Evolutionary conservation across 1,284 basidiomycete genomes (phyloP), one percentile per base, ranked within the genome.

Genomic region (Coniferiporia sulphurascens): DNA sequence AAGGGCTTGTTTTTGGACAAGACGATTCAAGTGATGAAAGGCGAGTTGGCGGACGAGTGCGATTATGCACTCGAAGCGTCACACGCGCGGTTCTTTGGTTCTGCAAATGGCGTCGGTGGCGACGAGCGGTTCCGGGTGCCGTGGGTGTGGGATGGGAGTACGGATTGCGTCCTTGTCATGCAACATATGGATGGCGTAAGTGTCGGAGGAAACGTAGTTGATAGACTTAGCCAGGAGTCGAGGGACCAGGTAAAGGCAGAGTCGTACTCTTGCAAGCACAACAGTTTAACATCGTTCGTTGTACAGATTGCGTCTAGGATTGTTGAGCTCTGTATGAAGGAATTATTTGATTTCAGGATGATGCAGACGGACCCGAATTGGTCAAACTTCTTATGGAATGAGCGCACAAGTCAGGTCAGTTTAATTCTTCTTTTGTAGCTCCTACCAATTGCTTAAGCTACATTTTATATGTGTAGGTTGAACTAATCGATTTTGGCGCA

Each of bases 301-400:
- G 9, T 3, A 41, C 15, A 96, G 91, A 96, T 99, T 67, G 93
- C 94, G 1, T 76, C 81, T 1, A 80, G 86, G 54, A 83, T 98
- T 55, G 79, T 98, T 53, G 87, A 93, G 54, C 81, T 99, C 2
- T 97, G 94, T 68, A 76, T 99, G 45, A 85, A 83, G 59, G 96
- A 99, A 71, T 82, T 98, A 12, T 97, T 98, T 73, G 79, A 87
- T 60, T 97, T 95, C 76, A 79, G 91, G 22, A 76, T 91, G 50
- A 98, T 99, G 97, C 97, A 99, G 73, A 99, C 96, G 0, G 96
- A 99, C 72, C 96, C 97, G 1, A 99, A 99, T 70, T 98, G 93
- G 91, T 92, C 91, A 21, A 99, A 98, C 72, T 99, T 99, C 75
- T 76, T 99, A 32, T 98, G 89, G 85, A 90, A 95, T 72, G 69